Evolutionary conservation across 768 basidiomycete species (phyloP).

Genomic region (Calocybe gangraenosa): DNA sequence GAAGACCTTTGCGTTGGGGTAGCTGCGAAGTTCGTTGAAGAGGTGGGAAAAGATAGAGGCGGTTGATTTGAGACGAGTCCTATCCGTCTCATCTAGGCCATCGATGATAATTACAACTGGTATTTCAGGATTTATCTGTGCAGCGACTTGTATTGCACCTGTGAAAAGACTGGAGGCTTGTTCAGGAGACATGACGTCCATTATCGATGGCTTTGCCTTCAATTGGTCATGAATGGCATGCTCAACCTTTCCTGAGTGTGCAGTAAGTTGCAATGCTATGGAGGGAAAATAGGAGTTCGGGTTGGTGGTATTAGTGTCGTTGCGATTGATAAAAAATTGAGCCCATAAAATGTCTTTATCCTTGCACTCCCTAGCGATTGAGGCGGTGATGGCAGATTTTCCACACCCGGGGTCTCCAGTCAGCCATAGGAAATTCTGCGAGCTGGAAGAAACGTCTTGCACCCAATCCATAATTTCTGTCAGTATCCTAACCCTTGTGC

Average conservation of each 20-base stretch:
- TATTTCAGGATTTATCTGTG: background rate
- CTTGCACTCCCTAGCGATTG: conserved; percentile 13
- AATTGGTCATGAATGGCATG: conserved; percentile 10
- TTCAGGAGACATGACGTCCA: conserved; percentile 7
- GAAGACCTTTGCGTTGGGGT: conserved; percentile 13
- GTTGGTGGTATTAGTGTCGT: conserved; percentile 12
- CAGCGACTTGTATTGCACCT: conserved; percentile 9
- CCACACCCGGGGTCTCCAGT: conserved; percentile 16
- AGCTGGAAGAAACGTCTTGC: conserved; percentile 3
- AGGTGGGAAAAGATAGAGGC: conserved; percentile 11
- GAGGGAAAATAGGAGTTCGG: conserved; percentile 15
- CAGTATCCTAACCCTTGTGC: conserved; percentile 11
- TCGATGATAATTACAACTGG: conserved; percentile 17
- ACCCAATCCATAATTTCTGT: conserved; percentile 13
- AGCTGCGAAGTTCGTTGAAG: conserved; percentile 1
- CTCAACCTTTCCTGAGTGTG: conserved; percentile 3
- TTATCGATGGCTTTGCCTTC: conserved; percentile 10
- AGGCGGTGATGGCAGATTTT: conserved; percentile 17
- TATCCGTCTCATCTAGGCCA: conserved; percentile 16
- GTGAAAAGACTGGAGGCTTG: conserved; percentile 16
- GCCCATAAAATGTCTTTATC: conserved; percentile 14
- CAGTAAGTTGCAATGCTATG: conserved; percentile 14
- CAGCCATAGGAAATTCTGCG: conserved; percentile 15
- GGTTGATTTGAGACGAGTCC: conserved; percentile 3
- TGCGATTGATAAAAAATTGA: conserved; percentile 17